phyloP scores from a whole-genome alignment of 371 early-diverging fungal species.

The Mortierella sp. region DNA sequence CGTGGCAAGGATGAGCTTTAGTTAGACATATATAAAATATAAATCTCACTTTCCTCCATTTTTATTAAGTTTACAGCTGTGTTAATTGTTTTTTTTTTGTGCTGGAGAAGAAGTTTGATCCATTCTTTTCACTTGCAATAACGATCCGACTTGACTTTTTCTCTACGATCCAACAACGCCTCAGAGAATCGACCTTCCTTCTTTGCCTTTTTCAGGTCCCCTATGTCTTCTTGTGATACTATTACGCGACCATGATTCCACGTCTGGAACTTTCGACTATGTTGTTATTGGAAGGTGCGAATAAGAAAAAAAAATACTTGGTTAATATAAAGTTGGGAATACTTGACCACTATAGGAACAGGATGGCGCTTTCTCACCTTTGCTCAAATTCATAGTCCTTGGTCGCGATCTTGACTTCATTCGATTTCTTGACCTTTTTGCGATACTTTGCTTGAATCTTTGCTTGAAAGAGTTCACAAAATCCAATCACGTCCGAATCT shows the following conservation, averaged over 20 bases:
- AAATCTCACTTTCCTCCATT: neutral
- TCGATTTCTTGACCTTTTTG: slow-evolving; percentile 55
- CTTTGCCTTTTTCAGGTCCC: slow-evolving; percentile 73
- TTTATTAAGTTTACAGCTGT: neutral
- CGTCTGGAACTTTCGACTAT: slow-evolving; percentile 75
- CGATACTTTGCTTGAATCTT: slow-evolving; percentile 75
- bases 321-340: neutral
- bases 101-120: too few relatives aligned
- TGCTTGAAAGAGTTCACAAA: slow-evolving; percentile 78
- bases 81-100: too few relatives aligned
- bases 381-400: slow-evolving; percentile 63
- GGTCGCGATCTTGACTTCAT: slow-evolving; percentile 58
- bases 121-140: slow-evolving; percentile 74
- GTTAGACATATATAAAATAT: neutral
- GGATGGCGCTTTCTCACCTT: slow-evolving; percentile 40
- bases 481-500: slow-evolving; percentile 81
- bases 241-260: slow-evolving; percentile 74
- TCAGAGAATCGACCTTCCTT: slow-evolving; percentile 82
- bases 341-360: neutral
- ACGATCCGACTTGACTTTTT: slow-evolving; percentile 86
- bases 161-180: slow-evolving; percentile 83
- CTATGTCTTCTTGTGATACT: slow-evolving; percentile 61
- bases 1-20: slow-evolving; percentile 51
- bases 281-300: slow-evolving; percentile 13
- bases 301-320: neutral